These are phyloP conservation scores for Salvia rosmarinus DNA, from an alignment of 257 asterid genomes.

Conservation along the genomic window DNA sequence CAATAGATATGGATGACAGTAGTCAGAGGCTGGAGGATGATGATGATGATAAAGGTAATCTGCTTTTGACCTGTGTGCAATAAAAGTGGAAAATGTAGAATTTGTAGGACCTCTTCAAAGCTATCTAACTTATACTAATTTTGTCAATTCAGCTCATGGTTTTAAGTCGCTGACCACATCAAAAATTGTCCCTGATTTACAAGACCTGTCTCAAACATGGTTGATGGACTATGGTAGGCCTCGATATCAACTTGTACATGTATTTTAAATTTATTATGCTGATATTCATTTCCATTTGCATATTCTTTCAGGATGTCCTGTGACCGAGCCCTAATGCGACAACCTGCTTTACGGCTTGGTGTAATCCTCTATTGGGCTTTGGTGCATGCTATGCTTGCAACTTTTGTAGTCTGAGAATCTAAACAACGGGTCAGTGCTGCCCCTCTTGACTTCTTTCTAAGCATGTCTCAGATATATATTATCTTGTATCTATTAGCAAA, in stretches of 20 bases:
- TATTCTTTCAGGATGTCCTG: conserved; percentile 79
- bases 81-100: neutral
- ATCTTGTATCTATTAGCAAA: conserved; percentile 5
- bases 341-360: conserved; percentile 92
- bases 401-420: conserved; percentile 68
- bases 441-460: conserved; percentile 15
- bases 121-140: conserved; percentile 14
- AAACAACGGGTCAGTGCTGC: conserved; percentile 45
- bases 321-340: conserved; percentile 94
- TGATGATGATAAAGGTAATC: conserved; percentile 82
- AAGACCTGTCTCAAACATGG: conserved; percentile 81
- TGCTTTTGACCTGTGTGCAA: conserved; percentile 23
- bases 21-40: conserved; percentile 58
- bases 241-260: conserved; percentile 1
- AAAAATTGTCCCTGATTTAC: conserved; percentile 88
- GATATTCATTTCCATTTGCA: conserved; percentile 26
- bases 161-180: conserved; percentile 97
- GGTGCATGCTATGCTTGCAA: conserved; percentile 80
- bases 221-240: conserved; percentile 90
- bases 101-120: conserved; percentile 23
- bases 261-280: conserved; percentile 13
- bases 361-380: conserved; percentile 87
- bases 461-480: neutral
- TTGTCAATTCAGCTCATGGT: conserved; percentile 81
- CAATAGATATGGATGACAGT: conserved; percentile 75